A percentile compares a stretch with the other conserved stretches of the same genome.
Evolutionary conservation across 192 early-diverging fungal species (phyloP).

Genomic region (Podila verticillata): DNA sequence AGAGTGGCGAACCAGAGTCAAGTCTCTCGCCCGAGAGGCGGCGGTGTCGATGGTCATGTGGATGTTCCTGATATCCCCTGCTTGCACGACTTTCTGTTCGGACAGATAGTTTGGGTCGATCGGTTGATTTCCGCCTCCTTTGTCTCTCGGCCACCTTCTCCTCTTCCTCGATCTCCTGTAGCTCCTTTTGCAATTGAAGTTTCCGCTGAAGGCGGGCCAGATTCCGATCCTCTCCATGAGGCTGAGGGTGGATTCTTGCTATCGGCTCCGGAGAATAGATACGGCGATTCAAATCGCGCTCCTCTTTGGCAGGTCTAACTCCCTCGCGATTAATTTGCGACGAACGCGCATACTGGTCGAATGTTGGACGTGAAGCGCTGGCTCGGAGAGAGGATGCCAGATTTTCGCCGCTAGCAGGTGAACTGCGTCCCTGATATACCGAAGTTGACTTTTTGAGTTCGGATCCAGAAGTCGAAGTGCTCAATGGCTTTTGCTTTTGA

Average conservation of each 20-base stretch:
- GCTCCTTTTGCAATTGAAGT: conserved; percentile 25
- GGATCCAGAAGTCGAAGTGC: too few species aligned
- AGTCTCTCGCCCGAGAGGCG: conserved; percentile 2
- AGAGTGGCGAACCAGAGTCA: conserved; percentile 6
- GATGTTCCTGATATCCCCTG: background rate
- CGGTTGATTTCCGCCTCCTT: conserved; percentile 1
- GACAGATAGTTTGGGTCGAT: conserved; percentile 11
- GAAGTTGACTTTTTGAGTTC: too few species aligned
- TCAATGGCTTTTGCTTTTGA: too few species aligned
- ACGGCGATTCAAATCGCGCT: background rate
- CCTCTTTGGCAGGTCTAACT: background rate
- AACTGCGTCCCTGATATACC: too few species aligned
- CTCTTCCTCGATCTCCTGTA: conserved; percentile 37
- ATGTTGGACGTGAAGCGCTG: background rate
- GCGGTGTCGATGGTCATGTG: background rate
- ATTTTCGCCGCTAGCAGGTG: too few species aligned
- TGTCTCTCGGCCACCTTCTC: conserved; percentile 4
- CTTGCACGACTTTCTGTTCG: conserved; percentile 17
- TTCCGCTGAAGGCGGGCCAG: conserved; percentile 33
- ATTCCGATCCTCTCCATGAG: background rate
- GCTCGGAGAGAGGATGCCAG: too few species aligned
- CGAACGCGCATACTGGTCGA: background rate
- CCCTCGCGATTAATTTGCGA: background rate
- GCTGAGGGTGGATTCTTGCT: conserved; percentile 1
- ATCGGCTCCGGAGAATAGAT: background rate